phyloP scores from a whole-genome alignment of 352 stramenopile species.

The Phytophthora citrophthora region DNA sequence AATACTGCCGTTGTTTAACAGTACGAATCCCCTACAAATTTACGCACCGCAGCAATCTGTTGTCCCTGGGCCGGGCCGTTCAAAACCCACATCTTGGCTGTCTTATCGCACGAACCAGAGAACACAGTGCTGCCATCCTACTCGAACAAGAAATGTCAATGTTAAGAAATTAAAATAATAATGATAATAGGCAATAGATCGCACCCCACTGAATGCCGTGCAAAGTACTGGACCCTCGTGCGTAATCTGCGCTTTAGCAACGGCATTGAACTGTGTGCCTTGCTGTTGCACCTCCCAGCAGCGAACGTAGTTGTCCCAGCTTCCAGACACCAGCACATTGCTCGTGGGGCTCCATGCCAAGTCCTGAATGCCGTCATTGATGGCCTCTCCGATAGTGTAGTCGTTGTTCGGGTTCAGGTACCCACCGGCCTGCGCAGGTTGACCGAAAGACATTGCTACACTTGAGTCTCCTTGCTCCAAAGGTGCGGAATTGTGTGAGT shows the following conservation, averaged over 20 bases:
- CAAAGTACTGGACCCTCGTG: conserved; percentile 93
- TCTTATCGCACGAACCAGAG: conserved; percentile 94
- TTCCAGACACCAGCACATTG: conserved; percentile 79
- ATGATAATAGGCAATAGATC: conserved; percentile 2
- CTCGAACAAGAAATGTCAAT: background rate
- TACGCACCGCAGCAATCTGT: conserved; percentile 77
- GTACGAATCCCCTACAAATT: background rate
- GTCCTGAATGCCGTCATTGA: conserved; percentile 81
- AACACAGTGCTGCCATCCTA: conserved; percentile 95
- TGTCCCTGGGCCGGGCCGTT: conserved; percentile 74
- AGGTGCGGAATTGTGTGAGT: conserved; percentile 18
- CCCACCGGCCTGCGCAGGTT: conserved; percentile 46
- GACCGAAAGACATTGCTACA: conserved; percentile 51
- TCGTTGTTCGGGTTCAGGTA: conserved; percentile 83
- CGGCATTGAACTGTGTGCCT: conserved; percentile 72
- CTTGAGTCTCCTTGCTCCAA: background rate
- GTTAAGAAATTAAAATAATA: background rate
- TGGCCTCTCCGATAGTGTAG: conserved; percentile 70
- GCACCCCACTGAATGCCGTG: conserved; percentile 88
- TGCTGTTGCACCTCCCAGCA: conserved; percentile 87
- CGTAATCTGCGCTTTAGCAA: conserved; percentile 84
- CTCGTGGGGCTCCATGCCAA: conserved; percentile 76
- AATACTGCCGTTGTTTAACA: background rate
- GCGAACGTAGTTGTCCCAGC: conserved; percentile 86
- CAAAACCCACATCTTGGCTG: conserved; percentile 95